A percentile compares a stretch with the other conserved stretches of the same genome.
phyloP scores from a whole-genome alignment of 2,329 filamentous ascomycete genomes.

The Neofusicoccum ribis region DNA sequence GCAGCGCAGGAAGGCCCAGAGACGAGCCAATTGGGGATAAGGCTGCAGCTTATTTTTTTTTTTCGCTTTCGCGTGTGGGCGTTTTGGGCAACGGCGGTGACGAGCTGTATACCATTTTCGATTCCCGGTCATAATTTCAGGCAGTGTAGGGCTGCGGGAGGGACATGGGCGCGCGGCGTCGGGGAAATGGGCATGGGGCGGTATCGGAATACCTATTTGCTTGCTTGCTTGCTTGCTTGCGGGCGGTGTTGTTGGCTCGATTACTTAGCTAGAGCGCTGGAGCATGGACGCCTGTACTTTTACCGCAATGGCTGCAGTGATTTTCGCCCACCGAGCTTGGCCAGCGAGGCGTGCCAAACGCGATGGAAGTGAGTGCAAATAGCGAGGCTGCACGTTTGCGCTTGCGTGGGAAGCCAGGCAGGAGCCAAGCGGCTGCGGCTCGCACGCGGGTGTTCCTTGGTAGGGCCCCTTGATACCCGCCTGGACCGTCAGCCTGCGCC shows the following conservation, averaged over 20 bases:
- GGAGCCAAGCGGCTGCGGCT: slow-evolving; percentile 12
- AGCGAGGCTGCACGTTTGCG: slow-evolving; percentile 5
- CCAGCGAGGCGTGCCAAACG: not conserved
- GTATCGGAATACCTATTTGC: slow-evolving; percentile 14
- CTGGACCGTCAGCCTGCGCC: slow-evolving; percentile 12
- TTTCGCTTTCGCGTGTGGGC: not conserved
- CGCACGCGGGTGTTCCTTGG: slow-evolving; percentile 13
- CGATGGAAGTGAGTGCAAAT: slow-evolving; percentile 5
- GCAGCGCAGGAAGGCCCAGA: slow-evolving; percentile 32
- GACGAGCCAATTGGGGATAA: slow-evolving; percentile 23
- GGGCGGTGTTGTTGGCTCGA: slow-evolving; percentile 12
- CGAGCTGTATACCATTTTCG: slow-evolving; percentile 21
- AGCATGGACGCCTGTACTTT: slow-evolving; percentile 17
- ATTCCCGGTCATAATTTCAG: slow-evolving; percentile 10
- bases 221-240: not conserved
- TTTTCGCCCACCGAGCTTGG: slow-evolving; percentile 8
- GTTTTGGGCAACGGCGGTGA: slow-evolving; percentile 3
- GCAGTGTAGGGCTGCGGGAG: not conserved
- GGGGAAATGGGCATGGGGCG: not conserved
- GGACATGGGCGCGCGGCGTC: slow-evolving; percentile 10
- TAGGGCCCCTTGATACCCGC: slow-evolving; percentile 11
- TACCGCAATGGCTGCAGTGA: slow-evolving; percentile 16
- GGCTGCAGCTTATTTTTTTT: not conserved
- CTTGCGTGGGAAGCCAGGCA: not conserved
- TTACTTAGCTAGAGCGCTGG: slow-evolving; percentile 15